Evolutionary conservation across 257 asterid species (phyloP).

Genomic region (Salvia miltiorrhiza): DNA sequence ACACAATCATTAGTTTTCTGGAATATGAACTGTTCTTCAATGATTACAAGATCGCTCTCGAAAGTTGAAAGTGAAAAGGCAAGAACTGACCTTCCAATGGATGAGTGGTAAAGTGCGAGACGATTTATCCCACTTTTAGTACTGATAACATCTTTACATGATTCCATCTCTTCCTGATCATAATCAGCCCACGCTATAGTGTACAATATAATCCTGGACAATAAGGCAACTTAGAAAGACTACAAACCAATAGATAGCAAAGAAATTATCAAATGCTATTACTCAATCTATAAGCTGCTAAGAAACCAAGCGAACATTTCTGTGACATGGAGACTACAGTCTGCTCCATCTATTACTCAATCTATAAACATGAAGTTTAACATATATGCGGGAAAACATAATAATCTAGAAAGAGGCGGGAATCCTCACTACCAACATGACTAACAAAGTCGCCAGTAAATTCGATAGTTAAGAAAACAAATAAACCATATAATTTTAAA

Average conservation of each 20-base stretch:
- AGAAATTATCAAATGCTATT: neutral
- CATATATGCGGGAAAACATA: neutral
- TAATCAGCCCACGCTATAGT: slow-evolving; percentile 72
- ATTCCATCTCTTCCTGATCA: slow-evolving; percentile 61
- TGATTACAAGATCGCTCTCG: slow-evolving; percentile 1
- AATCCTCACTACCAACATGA: neutral
- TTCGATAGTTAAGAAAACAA: neutral
- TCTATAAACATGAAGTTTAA: neutral
- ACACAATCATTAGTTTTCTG: neutral
- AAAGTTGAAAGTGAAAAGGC: slow-evolving; percentile 4
- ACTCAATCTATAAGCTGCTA: no score
- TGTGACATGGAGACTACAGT: neutral
- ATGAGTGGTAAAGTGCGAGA: slow-evolving; percentile 72
- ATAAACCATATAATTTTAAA: neutral
- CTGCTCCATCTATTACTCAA: neutral
- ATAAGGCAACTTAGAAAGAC: slow-evolving; percentile 13
- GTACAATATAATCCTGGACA: slow-evolving; percentile 67
- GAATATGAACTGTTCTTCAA: neutral
- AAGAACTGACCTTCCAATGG: slow-evolving; percentile 75
- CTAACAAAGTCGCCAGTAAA: neutral
- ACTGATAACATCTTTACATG: slow-evolving; percentile 49
- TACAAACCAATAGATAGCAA: neutral
- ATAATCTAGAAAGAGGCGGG: neutral
- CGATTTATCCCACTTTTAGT: slow-evolving; percentile 68
- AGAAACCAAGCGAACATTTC: neutral